Evolutionary conservation across 345 rosid species (phyloP), one percentile per base, ranked within the genome.

Genomic region (Linum trigynum): DNA sequence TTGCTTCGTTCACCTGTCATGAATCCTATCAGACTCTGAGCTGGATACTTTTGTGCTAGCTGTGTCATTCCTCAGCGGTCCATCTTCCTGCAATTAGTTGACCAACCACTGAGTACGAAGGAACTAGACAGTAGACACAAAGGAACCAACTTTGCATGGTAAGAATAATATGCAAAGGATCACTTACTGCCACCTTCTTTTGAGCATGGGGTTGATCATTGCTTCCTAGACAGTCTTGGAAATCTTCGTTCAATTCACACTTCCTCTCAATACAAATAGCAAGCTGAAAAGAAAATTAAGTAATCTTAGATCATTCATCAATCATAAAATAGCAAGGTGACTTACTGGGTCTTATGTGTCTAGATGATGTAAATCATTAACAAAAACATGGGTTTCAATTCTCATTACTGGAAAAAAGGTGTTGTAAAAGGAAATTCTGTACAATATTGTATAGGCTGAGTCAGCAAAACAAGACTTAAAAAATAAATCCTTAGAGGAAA

Each of bases 231-330:
- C 95, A 85, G 78, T 94, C 97, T 67, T 83, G 74, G 69, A 86
- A 88, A 50, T 85, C 99, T 75, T 86, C 99, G 78, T 83, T 85
- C 67, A 83, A 67, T 73, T 90, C 91, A 65, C 79, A 77, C 83
- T 84, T 94, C 83, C 74, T 90, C 71, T 90, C 95, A 68, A 94
- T 86, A 83, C 99, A 94, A 71, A 90, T 86, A 42, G 97, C 86
- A 75, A 94, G 95, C 97, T 90, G 84, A 56, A 66, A 45, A 73
- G 59, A 38, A 76, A 72, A 65, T 6, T 48, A 70, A 65, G 56
- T 32, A 69, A 70, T 74, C 58, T 63, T 15, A 71, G 66, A 55
- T 36, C 51, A 56, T 41, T 23, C 32, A 23, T 5, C 15, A 9
- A 48, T 9, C 11, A 48, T 48, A 48, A 48, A 48, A 48, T 48